Percentiles rank a stretch among this genome's conserved stretches.
These are phyloP conservation scores for Zymoseptoria brevis DNA, from an alignment of 2,329 filamentous ascomycete genomes.

Conservation along the genomic window DNA sequence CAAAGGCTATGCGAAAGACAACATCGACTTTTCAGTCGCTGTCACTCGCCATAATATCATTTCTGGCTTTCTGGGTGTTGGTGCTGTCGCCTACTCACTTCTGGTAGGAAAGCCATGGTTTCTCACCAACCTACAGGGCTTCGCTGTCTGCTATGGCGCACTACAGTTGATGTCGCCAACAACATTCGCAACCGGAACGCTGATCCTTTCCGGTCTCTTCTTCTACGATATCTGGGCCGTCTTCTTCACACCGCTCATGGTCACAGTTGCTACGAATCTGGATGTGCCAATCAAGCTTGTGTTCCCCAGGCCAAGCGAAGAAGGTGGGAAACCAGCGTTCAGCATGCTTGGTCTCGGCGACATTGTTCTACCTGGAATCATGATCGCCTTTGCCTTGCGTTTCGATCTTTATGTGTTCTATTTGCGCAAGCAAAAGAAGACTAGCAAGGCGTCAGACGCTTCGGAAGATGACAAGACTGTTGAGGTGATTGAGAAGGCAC, in stretches of 20 bases:
- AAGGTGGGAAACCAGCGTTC: slow-evolving; percentile 34
- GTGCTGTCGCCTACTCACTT: slow-evolving; percentile 56
- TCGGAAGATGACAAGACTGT: slow-evolving; percentile 14
- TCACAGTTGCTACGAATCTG: slow-evolving; percentile 77
- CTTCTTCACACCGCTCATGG: slow-evolving; percentile 80
- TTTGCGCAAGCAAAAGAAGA: slow-evolving; percentile 52
- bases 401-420: slow-evolving; percentile 88
- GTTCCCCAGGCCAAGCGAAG: slow-evolving; percentile 57
- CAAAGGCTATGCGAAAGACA: slow-evolving; percentile 43
- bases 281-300: slow-evolving; percentile 91
- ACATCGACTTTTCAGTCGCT: slow-evolving; percentile 39
- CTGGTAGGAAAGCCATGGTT: slow-evolving; percentile 56
- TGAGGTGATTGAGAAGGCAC: slow-evolving; percentile 29
- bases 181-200: slow-evolving; percentile 71
- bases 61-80: slow-evolving; percentile 48
- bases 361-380: slow-evolving; percentile 83
- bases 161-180: slow-evolving; percentile 82
- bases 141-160: slow-evolving; percentile 76
- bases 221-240: slow-evolving; percentile 94
- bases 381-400: slow-evolving; percentile 79
- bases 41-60: slow-evolving; percentile 48
- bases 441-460: slow-evolving; percentile 32
- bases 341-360: slow-evolving; percentile 92
- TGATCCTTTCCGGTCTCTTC: slow-evolving; percentile 73
- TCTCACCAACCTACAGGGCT: slow-evolving; percentile 78